Base-by-base conservation (phyloP, 2,329 filamentous ascomycete species). In the Ascosphaera apis region DNA sequence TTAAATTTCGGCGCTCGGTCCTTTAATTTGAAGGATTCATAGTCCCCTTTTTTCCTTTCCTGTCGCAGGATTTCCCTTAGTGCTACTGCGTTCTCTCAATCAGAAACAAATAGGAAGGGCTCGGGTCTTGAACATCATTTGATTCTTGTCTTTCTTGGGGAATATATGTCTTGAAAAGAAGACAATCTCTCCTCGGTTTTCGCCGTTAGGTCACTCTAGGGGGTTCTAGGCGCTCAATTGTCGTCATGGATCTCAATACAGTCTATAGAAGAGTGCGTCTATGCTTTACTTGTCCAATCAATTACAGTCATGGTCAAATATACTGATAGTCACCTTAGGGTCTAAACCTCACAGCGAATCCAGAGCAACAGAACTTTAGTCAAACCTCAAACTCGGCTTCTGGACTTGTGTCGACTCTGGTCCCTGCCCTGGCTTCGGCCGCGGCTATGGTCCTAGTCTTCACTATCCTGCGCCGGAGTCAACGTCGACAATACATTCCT, bases 401-500 rank as follows among this genome's bases (percentile, higher is more conserved):
- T 5, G 60, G 56, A 12, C 50, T 69, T 35, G 40, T 69, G 19
- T 54, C 60, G 30, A 65, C 62, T 11, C 49, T 69, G 30, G 44
- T 64, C 13, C 57, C 59, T 4, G 56, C 63, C 18, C 46, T 63
- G 9, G 43, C 62, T 15, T 43, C 61, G 33, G 51, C 61, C 16
- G 53, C 47, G n/a, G 52, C 48, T 9, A 61, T 66, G 47, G 52
- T 65, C 25, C 27, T 61, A n/a, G 36, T 56, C 31, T 69, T 69
- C 48, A 43, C 67, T 32, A 47, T 67, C 34, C 48, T 69, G 40
- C 62, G 66, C 39, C 54, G 51, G 38, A 58, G 50, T 2, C 52
- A 66, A 35, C 58, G 53, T 36, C 54, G 65, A 38, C 61, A 58
- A 44, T 69, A 69, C 50, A 60, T 64, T 39, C 66, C 66, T 8